These are phyloP conservation scores for Lactarius psammicola DNA, from an alignment of 768 basidiomycete genomes.

Conservation along the genomic window DNA sequence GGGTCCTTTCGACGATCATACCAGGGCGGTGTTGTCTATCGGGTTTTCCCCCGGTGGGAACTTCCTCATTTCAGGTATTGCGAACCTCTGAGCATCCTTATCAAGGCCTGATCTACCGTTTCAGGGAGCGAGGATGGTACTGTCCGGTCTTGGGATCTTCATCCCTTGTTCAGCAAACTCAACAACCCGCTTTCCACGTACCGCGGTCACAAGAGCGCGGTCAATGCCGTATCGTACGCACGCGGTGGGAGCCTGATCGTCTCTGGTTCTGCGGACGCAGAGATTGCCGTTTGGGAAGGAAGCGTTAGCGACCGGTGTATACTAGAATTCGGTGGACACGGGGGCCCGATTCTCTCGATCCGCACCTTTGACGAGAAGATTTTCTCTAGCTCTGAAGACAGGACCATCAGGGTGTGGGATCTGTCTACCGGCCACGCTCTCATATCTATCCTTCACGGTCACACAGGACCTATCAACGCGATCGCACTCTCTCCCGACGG, in stretches of 20 bases:
- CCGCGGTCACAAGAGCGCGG: slow-evolving; percentile 30
- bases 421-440: slow-evolving; percentile 5
- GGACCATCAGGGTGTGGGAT: slow-evolving; percentile 21
- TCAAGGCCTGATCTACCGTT: slow-evolving; percentile 4
- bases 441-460: slow-evolving; percentile 35
- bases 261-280: slow-evolving; percentile 11
- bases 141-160: slow-evolving; percentile 10
- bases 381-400: slow-evolving; percentile 22
- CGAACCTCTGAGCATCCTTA: background rate
- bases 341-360: slow-evolving; percentile 6
- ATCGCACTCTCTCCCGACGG: slow-evolving; percentile 10
- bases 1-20: slow-evolving; percentile 3
- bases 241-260: slow-evolving; percentile 1
- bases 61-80: slow-evolving; percentile 15
- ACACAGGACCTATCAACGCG: slow-evolving; percentile 14
- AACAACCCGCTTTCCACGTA: slow-evolving; percentile 3
- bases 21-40: slow-evolving; percentile 4
- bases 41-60: slow-evolving; percentile 12
- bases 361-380: slow-evolving; percentile 2
- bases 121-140: slow-evolving; percentile 8
- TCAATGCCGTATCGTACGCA: slow-evolving; percentile 16
- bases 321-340: slow-evolving; percentile 5
- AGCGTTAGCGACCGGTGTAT: background rate
- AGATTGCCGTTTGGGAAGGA: slow-evolving; percentile 18
- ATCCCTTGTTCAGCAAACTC: background rate